Evolutionary conservation across 2,329 filamentous ascomycete genomes (phyloP).

Genomic region (Ambrosiella xylebori): DNA sequence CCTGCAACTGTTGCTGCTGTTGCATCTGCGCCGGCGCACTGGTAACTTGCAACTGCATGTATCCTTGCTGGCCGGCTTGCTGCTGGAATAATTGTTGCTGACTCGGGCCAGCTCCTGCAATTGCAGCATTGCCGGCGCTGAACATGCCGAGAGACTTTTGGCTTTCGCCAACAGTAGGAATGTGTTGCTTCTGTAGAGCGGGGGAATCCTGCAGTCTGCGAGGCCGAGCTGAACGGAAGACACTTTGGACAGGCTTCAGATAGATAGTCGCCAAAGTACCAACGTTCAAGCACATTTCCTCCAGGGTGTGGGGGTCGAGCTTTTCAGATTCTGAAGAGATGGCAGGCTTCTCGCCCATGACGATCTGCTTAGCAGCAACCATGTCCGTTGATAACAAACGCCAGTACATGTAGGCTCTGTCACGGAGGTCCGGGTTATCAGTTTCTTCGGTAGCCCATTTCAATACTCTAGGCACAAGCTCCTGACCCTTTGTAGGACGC

Average conservation of each 20-base stretch:
- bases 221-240: conserved; percentile 78
- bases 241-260: conserved; percentile 90
- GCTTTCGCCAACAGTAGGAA: conserved; percentile 35
- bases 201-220: conserved; percentile 67
- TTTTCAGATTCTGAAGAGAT: conserved; percentile 95
- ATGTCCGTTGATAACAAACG: conserved; percentile 85
- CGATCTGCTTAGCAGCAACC: conserved; percentile 64
- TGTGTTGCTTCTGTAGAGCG: conserved; percentile 58
- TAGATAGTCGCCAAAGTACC: conserved; percentile 95
- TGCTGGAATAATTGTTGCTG: conserved; percentile 18
- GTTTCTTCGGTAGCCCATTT: conserved; percentile 99
- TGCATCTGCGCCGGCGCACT: not conserved
- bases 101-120: conserved; percentile 12
- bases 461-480: conserved; percentile 81
- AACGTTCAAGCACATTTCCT: conserved; percentile 94
- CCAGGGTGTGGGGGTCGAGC: conserved; percentile 73
- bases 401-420: conserved; percentile 99
- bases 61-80: conserved; percentile 26
- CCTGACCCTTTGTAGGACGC: conserved; percentile 81
- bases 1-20: not conserved
- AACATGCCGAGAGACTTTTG: conserved; percentile 45
- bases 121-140: conserved; percentile 27
- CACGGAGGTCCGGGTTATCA: conserved; percentile 92
- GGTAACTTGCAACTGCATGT: not conserved
- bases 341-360: conserved; percentile 94